Conservation (phyloP, 768 basidiomycete species). For the Boletus barrowsii region DNA sequence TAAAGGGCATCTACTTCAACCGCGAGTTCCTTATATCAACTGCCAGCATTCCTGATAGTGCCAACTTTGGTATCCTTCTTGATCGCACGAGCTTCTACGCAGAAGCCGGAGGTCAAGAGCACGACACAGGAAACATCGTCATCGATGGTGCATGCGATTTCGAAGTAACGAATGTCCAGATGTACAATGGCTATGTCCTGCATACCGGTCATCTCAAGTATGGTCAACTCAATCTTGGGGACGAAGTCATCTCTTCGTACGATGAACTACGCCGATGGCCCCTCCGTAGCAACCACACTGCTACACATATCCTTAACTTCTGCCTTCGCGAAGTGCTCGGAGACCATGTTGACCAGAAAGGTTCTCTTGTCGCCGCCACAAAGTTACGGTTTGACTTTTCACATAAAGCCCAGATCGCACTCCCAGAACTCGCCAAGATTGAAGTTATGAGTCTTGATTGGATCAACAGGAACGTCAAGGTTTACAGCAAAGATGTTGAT, state of each 20-base stretch:
- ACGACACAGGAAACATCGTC: constrained; percentile 92
- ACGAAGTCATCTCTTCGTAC: constrained; percentile 84
- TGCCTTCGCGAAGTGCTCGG: constrained; percentile 90
- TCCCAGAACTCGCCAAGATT: constrained; percentile 75
- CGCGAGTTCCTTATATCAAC: constrained; percentile 75
- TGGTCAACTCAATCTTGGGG: constrained; percentile 73
- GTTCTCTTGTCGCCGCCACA: constrained; percentile 92
- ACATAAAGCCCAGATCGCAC: constrained; percentile 84
- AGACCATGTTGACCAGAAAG: constrained; percentile 97
- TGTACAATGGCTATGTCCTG: constrained; percentile 92
- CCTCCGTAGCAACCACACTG: constrained; percentile 96
- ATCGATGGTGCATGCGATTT: constrained; percentile 92
- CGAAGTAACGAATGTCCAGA: constrained; percentile 90
- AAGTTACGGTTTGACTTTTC: constrained; percentile 99
- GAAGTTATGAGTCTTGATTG: constrained; percentile 83
- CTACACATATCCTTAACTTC: constrained; percentile 97
- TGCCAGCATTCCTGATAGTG: constrained; percentile 55
- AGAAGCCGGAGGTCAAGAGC: constrained; percentile 95
- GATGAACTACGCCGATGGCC: constrained; percentile 98
- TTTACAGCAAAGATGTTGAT: constrained; percentile 83
- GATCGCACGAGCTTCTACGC: constrained; percentile 96
- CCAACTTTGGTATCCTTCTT: constrained; percentile 80
- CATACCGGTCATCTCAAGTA: constrained; percentile 92
- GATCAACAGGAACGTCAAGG: constrained; percentile 86
- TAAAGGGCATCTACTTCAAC: constrained; percentile 84